Base-by-base conservation (phyloP, 1,139 yeast genomes). In the Kluyveromyces sp. region DNA sequence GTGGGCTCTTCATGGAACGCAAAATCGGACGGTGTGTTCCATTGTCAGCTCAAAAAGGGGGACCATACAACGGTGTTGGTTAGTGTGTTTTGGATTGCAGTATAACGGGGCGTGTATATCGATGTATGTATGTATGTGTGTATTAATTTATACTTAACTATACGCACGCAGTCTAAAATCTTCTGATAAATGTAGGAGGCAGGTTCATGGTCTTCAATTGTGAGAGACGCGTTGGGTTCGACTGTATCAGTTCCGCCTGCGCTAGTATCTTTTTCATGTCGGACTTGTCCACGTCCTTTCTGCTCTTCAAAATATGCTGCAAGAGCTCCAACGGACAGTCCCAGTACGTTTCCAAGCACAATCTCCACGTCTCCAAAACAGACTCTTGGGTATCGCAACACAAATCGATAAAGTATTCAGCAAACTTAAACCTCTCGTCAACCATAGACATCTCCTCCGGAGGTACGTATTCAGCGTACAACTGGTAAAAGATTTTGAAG, bases 371-470 rank as follows among this genome's bases (percentile, higher is more conserved):
- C 46, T 77, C 71, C 47, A 81, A 69, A 50, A 78, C 72, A 37
- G 74, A 75, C 10, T 71, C 74, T 1, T 75, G 75, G 7, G 61
- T 70, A 57, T 78, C 75, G 28, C 81, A 78, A 31, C 83, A 78
- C 48, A 87, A 69, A 50, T 82, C 87, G 58, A 83, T 77, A 53
- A 90, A 72, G 54, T 79, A 78, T 60, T 88, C 97, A 65, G 90
- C 70, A 51, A 84, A 70, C 64, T 75, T 68, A 73, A 83, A 74
- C 64, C 81, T 70, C 75, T 65, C 68, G 69, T 56, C 66, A 34
- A 60, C 72, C 35, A 70, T 64, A 47, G 53, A 56, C 41, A 57
- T 59, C 34, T 59, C 67, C 61, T 64, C 60, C 71, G 75, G 70
- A 62, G 74, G 63, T 60, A 75, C 58, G 46, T 70, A 71, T 26